A percentile compares a stretch with the other conserved stretches of the same genome.
phyloP scores from a whole-genome alignment of 1,284 basidiomycete genomes.

The Marasmius fiardii region DNA sequence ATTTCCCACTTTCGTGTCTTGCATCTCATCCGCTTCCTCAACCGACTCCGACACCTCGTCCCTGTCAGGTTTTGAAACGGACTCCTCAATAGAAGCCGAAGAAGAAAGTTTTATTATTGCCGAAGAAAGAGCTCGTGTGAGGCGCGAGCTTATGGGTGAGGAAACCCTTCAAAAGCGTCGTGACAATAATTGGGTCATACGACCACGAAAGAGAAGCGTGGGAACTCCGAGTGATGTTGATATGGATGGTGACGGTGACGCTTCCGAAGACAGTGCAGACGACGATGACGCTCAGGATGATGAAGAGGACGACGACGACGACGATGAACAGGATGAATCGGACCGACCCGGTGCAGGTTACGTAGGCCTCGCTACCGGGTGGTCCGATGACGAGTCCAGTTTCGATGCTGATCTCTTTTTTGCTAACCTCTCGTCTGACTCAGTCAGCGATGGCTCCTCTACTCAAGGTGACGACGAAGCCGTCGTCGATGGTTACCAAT shows the following conservation, averaged over 20 bases:
- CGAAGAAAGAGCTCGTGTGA: slow-evolving; percentile 47
- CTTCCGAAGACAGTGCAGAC: slow-evolving; percentile 43
- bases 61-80: slow-evolving; percentile 45
- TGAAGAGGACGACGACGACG: slow-evolving; percentile 38
- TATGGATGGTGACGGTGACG: slow-evolving; percentile 56
- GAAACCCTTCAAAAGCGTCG: slow-evolving; percentile 36
- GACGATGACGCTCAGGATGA: slow-evolving; percentile 47
- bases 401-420: slow-evolving; percentile 81
- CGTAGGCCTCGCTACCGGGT: slow-evolving; percentile 60
- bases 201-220: slow-evolving; percentile 64
- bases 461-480: slow-evolving; percentile 34
- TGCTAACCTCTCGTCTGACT: slow-evolving; percentile 47
- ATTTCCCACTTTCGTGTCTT: slow-evolving; percentile 69
- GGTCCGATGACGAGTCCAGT: slow-evolving; percentile 68
- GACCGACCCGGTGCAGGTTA: slow-evolving; percentile 46
- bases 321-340: slow-evolving; percentile 37
- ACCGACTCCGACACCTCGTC: slow-evolving; percentile 24
- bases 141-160: slow-evolving; percentile 45
- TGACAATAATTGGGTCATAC: slow-evolving; percentile 64
- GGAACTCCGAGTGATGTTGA: slow-evolving; percentile 51
- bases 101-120: slow-evolving; percentile 58
- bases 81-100: slow-evolving; percentile 57
- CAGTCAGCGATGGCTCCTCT: slow-evolving; percentile 22
- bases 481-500: slow-evolving; percentile 35
- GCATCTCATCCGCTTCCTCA: slow-evolving; percentile 35